Conservation (phyloP, 805 yeast genomes). For the Saccharomycopsis sp. region DNA sequence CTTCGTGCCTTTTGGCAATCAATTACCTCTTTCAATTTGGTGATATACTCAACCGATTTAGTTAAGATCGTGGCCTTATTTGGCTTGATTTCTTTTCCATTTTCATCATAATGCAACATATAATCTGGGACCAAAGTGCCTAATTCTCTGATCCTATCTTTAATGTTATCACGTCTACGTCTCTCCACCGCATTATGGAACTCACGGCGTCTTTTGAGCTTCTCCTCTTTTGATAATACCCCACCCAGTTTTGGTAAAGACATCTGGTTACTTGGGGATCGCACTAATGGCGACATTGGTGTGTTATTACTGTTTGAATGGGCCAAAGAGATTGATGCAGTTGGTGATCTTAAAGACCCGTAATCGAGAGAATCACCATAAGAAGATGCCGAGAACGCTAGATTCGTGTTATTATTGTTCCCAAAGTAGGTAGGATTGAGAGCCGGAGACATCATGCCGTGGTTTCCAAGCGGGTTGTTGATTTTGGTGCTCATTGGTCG, state of each 20-base stretch:
- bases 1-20: constrained; percentile 47
- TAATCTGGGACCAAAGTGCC: constrained; percentile 78
- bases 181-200: constrained; percentile 94
- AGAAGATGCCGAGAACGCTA: constrained; percentile 18
- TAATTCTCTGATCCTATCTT: constrained; percentile 79
- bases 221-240: constrained; percentile 52
- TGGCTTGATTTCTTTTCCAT: constrained; percentile 65
- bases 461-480: background rate
- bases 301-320: constrained; percentile 7
- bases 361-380: constrained; percentile 17
- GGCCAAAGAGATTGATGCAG: constrained; percentile 10
- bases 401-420: constrained; percentile 5
- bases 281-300: constrained; percentile 9
- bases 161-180: constrained; percentile 83
- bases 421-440: background rate
- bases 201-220: constrained; percentile 71
- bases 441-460: constrained; percentile 6
- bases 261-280: constrained; percentile 13
- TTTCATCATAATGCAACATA: constrained; percentile 41
- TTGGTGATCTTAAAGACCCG: constrained; percentile 17
- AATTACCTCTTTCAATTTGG: constrained; percentile 55
- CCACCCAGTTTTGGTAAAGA: constrained; percentile 27
- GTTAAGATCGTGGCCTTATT: constrained; percentile 74
- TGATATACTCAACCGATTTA: constrained; percentile 75
- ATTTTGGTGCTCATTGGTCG: background rate